Evolutionary conservation across 768 basidiomycete species (phyloP).

Genomic region (Lactifluus echinatus): DNA sequence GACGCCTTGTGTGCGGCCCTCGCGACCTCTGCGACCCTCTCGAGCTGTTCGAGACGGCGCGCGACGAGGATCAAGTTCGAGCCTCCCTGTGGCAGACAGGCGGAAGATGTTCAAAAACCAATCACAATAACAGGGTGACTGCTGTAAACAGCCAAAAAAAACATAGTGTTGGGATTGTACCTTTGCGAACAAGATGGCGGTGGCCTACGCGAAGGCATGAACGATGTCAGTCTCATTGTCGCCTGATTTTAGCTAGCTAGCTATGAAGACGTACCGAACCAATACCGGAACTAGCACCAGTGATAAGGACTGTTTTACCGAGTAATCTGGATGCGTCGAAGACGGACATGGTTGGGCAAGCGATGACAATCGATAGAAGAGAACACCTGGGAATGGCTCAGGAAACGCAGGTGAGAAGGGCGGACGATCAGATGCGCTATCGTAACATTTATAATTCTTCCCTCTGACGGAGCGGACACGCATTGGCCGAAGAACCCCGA

Average conservation of each 20-base stretch:
- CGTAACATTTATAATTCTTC: too few species aligned
- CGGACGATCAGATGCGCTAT: too few species aligned
- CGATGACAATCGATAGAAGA: not conserved
- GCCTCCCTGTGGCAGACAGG: constrained; percentile 47
- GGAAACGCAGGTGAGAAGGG: too few species aligned
- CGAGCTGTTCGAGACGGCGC: constrained; percentile 64
- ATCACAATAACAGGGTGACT: too few species aligned
- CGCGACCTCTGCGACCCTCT: constrained; percentile 61
- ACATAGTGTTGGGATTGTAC: too few species aligned
- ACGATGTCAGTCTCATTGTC: not conserved
- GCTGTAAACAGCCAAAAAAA: too few species aligned
- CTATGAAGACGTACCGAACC: constrained; percentile 53
- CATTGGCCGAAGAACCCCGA: not conserved
- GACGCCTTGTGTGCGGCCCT: constrained; percentile 61
- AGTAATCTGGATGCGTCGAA: constrained; percentile 76
- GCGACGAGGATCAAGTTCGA: constrained; percentile 83
- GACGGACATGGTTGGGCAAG: constrained; percentile 48
- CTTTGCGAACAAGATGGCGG: constrained; percentile 85
- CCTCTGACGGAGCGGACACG: not conserved
- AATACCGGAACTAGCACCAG: constrained; percentile 85
- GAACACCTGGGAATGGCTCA: not conserved
- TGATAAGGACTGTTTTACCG: constrained; percentile 81
- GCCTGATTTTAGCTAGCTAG: too few species aligned
- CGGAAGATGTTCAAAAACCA: not conserved
- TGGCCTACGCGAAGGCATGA: constrained; percentile 42